These are phyloP conservation scores for Leishmania braziliensis DNA, from an alignment of 208 protist species.

Conservation along the genomic window DNA sequence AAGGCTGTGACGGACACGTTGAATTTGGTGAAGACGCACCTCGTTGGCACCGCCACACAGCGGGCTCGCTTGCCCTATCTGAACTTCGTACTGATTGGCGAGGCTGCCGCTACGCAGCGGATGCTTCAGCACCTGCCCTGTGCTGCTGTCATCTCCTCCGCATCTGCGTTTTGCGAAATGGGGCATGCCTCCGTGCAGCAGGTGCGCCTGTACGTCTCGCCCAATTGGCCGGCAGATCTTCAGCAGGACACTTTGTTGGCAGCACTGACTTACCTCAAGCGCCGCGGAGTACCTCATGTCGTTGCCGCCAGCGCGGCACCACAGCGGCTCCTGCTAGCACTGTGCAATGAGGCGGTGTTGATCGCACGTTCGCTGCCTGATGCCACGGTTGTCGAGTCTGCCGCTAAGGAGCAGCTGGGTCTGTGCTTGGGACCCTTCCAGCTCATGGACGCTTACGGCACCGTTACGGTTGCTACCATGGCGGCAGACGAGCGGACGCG, in stretches of 20 bases:
- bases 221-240: slow-evolving; percentile 47
- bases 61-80: slow-evolving; percentile 23
- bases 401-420: slow-evolving; percentile 41
- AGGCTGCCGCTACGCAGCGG: slow-evolving; percentile 30
- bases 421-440: slow-evolving; percentile 48
- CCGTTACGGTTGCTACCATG: slow-evolving; percentile 34
- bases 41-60: slow-evolving; percentile 12
- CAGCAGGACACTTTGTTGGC: slow-evolving; percentile 53
- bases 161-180: slow-evolving; percentile 35
- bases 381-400: slow-evolving; percentile 44
- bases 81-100: slow-evolving; percentile 58
- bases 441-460: slow-evolving; percentile 60
- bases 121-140: slow-evolving; percentile 43
- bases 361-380: slow-evolving; percentile 26
- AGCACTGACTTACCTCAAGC: slow-evolving; percentile 59
- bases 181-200: slow-evolving; percentile 54
- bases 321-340: slow-evolving; percentile 51
- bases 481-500: slow-evolving; percentile 28
- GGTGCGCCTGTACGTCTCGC: slow-evolving; percentile 55
- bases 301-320: slow-evolving; percentile 39
- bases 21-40: slow-evolving; percentile 42
- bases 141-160: slow-evolving; percentile 48
- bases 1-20: slow-evolving; percentile 35
- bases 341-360: slow-evolving; percentile 45
- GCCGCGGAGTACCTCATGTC: slow-evolving; percentile 43